Evolutionary conservation across 345 rosid genomes (phyloP), one percentile per base, ranked within the genome.

Genomic region (Microcos paniculata): DNA sequence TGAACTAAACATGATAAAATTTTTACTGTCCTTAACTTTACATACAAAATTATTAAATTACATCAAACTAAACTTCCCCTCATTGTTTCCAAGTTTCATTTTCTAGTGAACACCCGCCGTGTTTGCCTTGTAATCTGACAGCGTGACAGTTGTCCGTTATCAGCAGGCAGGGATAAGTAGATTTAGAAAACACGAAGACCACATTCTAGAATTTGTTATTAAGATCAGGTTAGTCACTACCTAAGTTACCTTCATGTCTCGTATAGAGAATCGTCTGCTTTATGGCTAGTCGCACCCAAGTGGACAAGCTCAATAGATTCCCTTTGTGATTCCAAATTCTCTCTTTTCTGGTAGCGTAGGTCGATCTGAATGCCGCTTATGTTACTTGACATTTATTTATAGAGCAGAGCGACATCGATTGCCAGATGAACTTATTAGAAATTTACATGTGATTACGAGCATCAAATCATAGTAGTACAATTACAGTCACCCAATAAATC

Each of bases 371-470:
- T 16, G 6, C 3, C 38, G 30, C 1, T 4, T 24, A 23, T 56
- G 11, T 33, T 3, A 33, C 2, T n/a, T n/a, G n/a, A n/a, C n/a
- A n/a, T n/a, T n/a, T n/a, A n/a, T n/a, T n/a, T 35, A 43, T 31
- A 11, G 35, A 71, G 38, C 23, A 56, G 51, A 35, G 21, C 18
- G 58, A 18, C 21, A 43, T 42, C 3, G 55, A 28, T 13, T 21
- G 63, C 52, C 77, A 74, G 57, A 65, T n/a, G 26, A 74, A 72
- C 78, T 90, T 84, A 81, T 83, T 88, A 38, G 14, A 84, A 79
- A 88, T 90, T 84, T 88, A 93, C 94, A 90, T 53, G 81, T 63
- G 72, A 65, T 84, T 76, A 73, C 76, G 66, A 82, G 75, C 74
- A 75, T 62, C 74, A 46, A 48, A 74, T 70, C 74, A 75, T 73